Evolutionary conservation across 495 filamentous ascomycete genomes (phyloP).

Genomic region (Terfezia boudieri): DNA sequence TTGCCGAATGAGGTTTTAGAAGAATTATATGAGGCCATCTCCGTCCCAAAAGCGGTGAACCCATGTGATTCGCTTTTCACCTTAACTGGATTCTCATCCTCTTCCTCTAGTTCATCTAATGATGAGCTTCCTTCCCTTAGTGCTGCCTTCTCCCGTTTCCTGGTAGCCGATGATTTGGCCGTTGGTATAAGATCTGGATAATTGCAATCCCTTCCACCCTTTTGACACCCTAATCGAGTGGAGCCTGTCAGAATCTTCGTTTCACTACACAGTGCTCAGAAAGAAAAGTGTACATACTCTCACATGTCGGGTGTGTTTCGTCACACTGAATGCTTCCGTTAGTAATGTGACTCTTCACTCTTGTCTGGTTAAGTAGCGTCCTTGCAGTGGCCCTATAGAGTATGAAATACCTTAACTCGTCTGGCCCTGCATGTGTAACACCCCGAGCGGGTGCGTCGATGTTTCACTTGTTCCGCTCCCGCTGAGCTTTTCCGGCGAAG

Average conservation of each 20-base stretch:
- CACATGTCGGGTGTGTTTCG: constrained; percentile 66
- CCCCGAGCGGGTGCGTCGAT: constrained; percentile 77
- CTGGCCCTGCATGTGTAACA: constrained; percentile 84
- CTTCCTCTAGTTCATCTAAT: constrained; percentile 17
- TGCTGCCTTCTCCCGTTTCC: constrained; percentile 11
- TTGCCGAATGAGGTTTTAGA: background rate
- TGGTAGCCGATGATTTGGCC: constrained; percentile 9
- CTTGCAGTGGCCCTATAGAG: background rate
- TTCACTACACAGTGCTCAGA: no score
- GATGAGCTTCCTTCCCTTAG: constrained; percentile 18
- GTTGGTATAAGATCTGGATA: constrained; percentile 16
- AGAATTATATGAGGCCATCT: background rate
- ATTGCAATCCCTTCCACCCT: constrained; percentile 18
- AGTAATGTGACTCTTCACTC: background rate
- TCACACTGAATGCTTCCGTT: constrained; percentile 38
- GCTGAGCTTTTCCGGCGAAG: constrained; percentile 34
- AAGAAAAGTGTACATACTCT: constrained; percentile 32
- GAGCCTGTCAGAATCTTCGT: no score
- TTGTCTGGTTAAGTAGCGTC: background rate
- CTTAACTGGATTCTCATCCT: constrained; percentile 6
- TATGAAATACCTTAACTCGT: constrained; percentile 53
- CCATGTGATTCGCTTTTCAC: no score
- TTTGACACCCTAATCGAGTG: constrained; percentile 15
- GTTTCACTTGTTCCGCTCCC: constrained; percentile 63
- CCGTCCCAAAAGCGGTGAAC: no score